phyloP scores from a whole-genome alignment of 2,329 filamentous ascomycete species.

The Cyphellophora attinorum region DNA sequence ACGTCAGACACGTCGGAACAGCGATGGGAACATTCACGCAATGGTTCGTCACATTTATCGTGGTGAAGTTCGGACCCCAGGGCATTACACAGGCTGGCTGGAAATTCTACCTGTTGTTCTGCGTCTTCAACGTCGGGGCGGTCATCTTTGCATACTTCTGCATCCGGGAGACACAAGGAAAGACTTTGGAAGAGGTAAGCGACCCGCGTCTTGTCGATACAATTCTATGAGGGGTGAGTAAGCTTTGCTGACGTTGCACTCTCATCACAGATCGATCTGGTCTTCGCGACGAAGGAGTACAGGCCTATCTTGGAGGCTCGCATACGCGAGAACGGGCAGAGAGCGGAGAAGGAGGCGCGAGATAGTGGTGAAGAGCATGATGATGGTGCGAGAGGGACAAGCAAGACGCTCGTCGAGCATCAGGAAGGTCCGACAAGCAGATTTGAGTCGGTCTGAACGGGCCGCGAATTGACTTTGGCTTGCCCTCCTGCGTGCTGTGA shows the following conservation, averaged over 20 bases:
- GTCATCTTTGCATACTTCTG: conserved; percentile 43
- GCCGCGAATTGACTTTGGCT: no score
- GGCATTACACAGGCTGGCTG: conserved; percentile 27
- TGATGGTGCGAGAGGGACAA: no score
- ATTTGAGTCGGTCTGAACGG: no score
- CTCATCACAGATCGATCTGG: conserved; percentile 45
- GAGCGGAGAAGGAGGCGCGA: background rate
- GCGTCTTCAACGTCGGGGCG: conserved; percentile 34
- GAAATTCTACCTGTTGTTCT: conserved; percentile 36
- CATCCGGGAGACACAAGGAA: conserved; percentile 45
- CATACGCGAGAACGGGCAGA: conserved; percentile 7
- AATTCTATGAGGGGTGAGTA: no score
- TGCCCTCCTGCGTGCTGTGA: no score
- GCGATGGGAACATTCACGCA: conserved; percentile 41
- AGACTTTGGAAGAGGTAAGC: conserved; percentile 37
- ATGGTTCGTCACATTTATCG: conserved; percentile 25
- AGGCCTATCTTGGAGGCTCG: conserved; percentile 10
- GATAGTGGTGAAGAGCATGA: no score
- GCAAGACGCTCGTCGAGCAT: no score
- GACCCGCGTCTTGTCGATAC: no score
- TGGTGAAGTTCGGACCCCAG: conserved; percentile 13
- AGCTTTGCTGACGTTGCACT: no score
- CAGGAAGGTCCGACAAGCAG: no score
- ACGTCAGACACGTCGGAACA: conserved; percentile 40
- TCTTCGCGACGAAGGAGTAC: conserved; percentile 31